Evolutionary conservation across 1,139 yeast species (phyloP), one percentile per base, ranked within the genome.

Genomic region (Citeromyces siamensis): DNA sequence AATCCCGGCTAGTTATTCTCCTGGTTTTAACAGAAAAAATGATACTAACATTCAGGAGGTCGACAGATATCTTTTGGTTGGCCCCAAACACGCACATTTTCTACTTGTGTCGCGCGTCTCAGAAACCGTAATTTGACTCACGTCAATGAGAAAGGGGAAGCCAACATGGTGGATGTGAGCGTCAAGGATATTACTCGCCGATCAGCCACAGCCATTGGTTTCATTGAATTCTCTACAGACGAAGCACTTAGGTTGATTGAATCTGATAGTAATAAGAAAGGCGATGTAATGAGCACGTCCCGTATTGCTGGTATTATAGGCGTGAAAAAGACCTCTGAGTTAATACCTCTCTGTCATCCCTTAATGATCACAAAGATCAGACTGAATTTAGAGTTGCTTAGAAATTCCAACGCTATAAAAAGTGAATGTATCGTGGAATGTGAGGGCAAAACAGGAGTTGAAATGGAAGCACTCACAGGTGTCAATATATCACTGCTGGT

Each of bases 381-480:
- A 10, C 54, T 61, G 35, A 47, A 51, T 10, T 28, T 50, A 12
- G 21, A 38, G 5, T 34, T 41, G 6, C 22, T 58, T 26, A 58
- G 55, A 19, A 55, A 57, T 14, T 35, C 33, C 0, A 42, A 41
- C 17, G 36, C 42, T 2, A 52, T 66, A 5, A 42, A 46, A 6
- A 51, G 50, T 6, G 39, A 35, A 10, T 55, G 67, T 37, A 51
- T 53, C 1, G 74, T 65, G 2, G 57, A 59, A 27, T 66, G 72
- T 41, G 53, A 53, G 6, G 73, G 72, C 8, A 58, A 61, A 38
- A 68, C 75, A 0, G 75, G 75, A 0, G 74, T 68, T 9, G 75
- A 68, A 43, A 68, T 68, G 74, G 75, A 68, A 44, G 74, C 75
- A 0, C 41, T 68, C 19, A 53, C 59, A 2, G 74, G 74, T 1